phyloP scores from a whole-genome alignment of 306 rosid genomes.

The Dalbergia cochinchinensis region DNA sequence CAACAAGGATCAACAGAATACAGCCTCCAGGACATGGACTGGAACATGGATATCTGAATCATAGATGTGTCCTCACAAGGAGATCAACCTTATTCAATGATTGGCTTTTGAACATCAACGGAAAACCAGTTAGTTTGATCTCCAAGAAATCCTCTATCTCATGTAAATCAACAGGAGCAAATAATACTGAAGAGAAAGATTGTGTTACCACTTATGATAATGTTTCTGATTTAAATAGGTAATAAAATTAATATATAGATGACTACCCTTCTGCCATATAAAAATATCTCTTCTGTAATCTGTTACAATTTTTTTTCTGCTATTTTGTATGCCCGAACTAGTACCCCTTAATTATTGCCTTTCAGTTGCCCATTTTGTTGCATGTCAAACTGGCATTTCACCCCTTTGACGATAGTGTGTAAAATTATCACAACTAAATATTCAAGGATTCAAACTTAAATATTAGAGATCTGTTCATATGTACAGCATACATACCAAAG shows the following conservation, averaged over 20 bases:
- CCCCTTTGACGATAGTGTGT: constrained; percentile 24
- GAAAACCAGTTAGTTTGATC: constrained; percentile 59
- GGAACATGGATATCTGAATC: constrained; percentile 54
- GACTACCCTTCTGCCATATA: not conserved
- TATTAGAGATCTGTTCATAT: constrained; percentile 42
- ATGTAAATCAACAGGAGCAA: constrained; percentile 67
- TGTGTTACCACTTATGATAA: constrained; percentile 63
- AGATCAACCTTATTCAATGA: constrained; percentile 53
- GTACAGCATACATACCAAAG: constrained; percentile 62
- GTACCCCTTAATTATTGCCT: constrained; percentile 23
- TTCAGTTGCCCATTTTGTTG: constrained; percentile 28
- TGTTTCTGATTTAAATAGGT: constrained; percentile 66
- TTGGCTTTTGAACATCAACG: constrained; percentile 45
- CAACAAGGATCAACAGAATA: constrained; percentile 57
- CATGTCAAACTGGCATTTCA: constrained; percentile 30
- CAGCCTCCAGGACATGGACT: constrained; percentile 53
- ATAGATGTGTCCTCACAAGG: constrained; percentile 44
- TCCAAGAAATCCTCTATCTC: constrained; percentile 59
- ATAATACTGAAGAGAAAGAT: constrained; percentile 68
- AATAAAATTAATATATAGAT: constrained; percentile 36
- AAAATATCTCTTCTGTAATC: not conserved
- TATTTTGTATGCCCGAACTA: not conserved
- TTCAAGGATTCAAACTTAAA: constrained; percentile 35
- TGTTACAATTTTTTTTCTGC: constrained; percentile 28
- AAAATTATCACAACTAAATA: constrained; percentile 18